Evolutionary conservation across 208 protist genomes (phyloP), one percentile per base, ranked within the genome.

Genomic region (Angomonas ambiguus): DNA sequence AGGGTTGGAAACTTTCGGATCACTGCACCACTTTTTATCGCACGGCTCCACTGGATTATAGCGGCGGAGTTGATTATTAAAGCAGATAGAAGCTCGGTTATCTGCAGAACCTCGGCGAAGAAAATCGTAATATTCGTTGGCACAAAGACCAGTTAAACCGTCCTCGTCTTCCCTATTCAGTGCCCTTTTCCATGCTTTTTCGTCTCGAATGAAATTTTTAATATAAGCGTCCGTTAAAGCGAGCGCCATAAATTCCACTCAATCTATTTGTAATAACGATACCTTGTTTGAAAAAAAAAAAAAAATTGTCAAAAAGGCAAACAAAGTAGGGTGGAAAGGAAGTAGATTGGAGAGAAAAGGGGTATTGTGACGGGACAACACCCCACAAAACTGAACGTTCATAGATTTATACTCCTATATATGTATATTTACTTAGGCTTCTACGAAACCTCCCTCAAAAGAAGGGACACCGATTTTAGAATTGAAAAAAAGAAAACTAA

Each of bases 401-500:
- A 48, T 48, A 48, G 11, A 48, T 48, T 20, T 48, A 48, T 48
- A 48, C n/a, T n/a, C n/a, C n/a, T n/a, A n/a, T 48, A 48, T 48
- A 48, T 48, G 22, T 56, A 56, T 56, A 56, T 56, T 30, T 56
- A 20, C n/a, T 56, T 8, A 45, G 16, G 8, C 38, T 45, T 45
- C 38, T 45, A 45, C 16, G 38, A 8, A 45, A 45, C 16, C 38
- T 45, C 8, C 16, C 11, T 24, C 5, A 56, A 30, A 56, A 56
- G 22, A 24, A 56, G 27, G 8, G 49, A 56, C 6, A 30, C 22
- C 11, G 5, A 30, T 56, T 16, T 56, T 24, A 56, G 8, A 11
- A 11, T 30, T 8, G 27, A 56, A 56, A 56, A 53, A 20, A 58
- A 41, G 3, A 67, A 49, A 62, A 62, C 16, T 42, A 67, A 68